phyloP scores from a whole-genome alignment of 148 eudicot species.

The Salicornia ramosissima region DNA sequence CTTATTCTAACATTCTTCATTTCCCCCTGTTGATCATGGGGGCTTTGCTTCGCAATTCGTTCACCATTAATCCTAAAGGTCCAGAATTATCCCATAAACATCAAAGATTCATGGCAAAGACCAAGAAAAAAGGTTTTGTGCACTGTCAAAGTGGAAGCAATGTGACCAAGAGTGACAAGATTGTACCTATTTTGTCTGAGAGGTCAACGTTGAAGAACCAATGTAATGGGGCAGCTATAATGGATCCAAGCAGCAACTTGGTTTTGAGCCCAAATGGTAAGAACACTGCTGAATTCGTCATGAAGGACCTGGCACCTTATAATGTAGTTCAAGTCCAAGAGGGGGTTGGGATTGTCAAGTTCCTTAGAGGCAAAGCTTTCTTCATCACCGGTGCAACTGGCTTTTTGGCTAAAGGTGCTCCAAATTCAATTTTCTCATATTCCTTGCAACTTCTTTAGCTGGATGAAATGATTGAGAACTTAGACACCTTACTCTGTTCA shows the following conservation, averaged over 20 bases:
- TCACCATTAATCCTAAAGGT: slow-evolving; percentile 39
- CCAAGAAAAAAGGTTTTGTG: slow-evolving; percentile 29
- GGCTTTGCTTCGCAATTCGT: slow-evolving; percentile 64
- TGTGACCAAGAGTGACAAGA: slow-evolving; percentile 32
- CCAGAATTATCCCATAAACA: slow-evolving; percentile 19
- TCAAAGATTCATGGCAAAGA: slow-evolving; percentile 26
- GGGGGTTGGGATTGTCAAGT: slow-evolving; percentile 74
- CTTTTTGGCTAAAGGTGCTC: slow-evolving; percentile 84
- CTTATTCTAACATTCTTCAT: slow-evolving; percentile 30
- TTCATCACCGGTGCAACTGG: slow-evolving; percentile 95
- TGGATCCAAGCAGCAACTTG: slow-evolving; percentile 45
- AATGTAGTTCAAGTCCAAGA: slow-evolving; percentile 43
- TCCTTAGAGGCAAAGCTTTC: slow-evolving; percentile 64
- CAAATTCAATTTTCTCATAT: not conserved
- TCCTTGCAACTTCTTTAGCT: not conserved
- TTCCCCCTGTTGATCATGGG: slow-evolving; percentile 59
- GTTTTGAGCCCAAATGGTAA: slow-evolving; percentile 55
- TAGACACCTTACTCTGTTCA: not conserved
- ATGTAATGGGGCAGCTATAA: slow-evolving; percentile 34
- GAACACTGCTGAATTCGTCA: slow-evolving; percentile 20
- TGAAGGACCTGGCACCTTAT: slow-evolving; percentile 49
- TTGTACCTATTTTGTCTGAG: slow-evolving; percentile 58
- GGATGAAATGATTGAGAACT: not conserved
- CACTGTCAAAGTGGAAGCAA: slow-evolving; percentile 58
- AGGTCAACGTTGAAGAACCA: slow-evolving; percentile 36